Conservation (phyloP, 345 rosid genomes). For the Melaleuca quinquenervia region DNA sequence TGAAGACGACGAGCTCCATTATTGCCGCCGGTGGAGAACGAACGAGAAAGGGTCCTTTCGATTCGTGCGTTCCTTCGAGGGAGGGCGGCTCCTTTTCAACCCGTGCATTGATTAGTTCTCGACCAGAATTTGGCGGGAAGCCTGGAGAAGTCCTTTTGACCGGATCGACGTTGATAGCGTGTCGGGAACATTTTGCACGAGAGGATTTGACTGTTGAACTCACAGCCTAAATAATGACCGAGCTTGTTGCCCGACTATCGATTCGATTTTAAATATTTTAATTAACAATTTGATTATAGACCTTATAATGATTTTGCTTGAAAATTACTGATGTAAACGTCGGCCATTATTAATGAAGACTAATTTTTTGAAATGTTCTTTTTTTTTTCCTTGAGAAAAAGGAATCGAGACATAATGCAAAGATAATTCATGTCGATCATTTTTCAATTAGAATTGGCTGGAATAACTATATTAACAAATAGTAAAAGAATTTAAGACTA, state of each 20-base stretch:
- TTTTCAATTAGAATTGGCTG: no score
- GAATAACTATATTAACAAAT: no score
- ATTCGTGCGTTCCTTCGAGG: background rate
- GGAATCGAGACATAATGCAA: no score
- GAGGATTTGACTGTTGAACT: background rate
- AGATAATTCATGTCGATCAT: no score
- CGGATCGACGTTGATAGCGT: background rate
- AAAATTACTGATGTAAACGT: no score
- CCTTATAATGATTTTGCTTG: no score
- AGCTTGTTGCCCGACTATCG: fast-evolving
- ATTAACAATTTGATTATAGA: no score
- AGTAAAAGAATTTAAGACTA: no score
- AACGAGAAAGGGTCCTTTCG: background rate
- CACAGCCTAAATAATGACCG: background rate
- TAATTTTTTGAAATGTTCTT: no score
- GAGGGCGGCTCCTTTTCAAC: background rate
- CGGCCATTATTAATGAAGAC: no score
- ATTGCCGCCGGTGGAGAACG: background rate
- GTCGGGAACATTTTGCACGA: background rate
- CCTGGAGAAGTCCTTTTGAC: background rate
- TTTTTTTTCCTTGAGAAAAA: no score
- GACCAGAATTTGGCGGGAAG: background rate
- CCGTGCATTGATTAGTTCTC: background rate
- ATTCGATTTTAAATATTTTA: no score
- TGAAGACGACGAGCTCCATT: background rate